phyloP scores from a whole-genome alignment of 805 yeast species.

The Saturnispora mendoncae region DNA sequence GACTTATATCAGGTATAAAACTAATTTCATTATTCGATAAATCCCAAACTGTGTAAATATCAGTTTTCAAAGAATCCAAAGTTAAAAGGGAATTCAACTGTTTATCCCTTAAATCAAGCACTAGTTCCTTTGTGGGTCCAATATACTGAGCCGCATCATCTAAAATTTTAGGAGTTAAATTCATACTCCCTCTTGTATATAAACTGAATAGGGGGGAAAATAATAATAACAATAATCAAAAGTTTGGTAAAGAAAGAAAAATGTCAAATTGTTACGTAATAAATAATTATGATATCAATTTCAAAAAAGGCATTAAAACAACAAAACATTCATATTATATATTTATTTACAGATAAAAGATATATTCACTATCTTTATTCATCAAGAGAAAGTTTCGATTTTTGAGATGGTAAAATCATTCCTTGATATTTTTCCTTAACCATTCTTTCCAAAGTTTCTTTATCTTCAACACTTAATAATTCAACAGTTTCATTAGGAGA shows the following conservation, averaged over 20 bases:
- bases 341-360: conserved; percentile 3
- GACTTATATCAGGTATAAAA: conserved; percentile 43
- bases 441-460: conserved; percentile 39
- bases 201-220: background rate
- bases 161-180: conserved; percentile 43
- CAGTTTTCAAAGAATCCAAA: conserved; percentile 20
- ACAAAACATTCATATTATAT: background rate
- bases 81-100: conserved; percentile 37
- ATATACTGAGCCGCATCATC: conserved; percentile 42
- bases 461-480: conserved; percentile 61
- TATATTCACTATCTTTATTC: conserved; percentile 25
- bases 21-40: conserved; percentile 67
- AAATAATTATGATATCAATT: background rate
- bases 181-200: conserved; percentile 36
- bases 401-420: conserved; percentile 51
- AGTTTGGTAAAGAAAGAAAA: background rate
- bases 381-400: conserved; percentile 40
- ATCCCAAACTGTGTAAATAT: conserved; percentile 52
- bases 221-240: background rate
- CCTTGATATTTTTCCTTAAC: conserved; percentile 48
- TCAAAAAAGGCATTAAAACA: background rate
- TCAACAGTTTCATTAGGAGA: conserved; percentile 73
- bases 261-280: background rate
- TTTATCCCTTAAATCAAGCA: conserved; percentile 34
- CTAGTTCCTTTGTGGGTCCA: conserved; percentile 37